Evolutionary conservation across 192 early-diverging fungal species (phyloP).

Genomic region (Podila minutissima): DNA sequence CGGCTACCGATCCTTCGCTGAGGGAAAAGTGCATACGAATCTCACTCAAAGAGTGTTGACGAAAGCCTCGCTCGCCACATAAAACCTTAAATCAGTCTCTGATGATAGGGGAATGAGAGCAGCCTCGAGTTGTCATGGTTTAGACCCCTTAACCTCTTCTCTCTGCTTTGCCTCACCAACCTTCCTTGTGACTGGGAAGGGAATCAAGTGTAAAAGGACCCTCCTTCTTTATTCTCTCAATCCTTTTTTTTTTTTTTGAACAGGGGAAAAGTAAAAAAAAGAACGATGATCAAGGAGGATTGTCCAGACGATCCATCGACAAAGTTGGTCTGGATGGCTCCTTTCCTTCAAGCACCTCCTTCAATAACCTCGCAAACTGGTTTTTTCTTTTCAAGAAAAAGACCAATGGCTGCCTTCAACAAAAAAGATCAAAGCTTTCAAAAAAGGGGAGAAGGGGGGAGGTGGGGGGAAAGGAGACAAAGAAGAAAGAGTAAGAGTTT

Average conservation of each 20-base stretch:
- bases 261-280: no score
- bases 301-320: no score
- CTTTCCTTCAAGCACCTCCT: no score
- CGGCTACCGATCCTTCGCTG: conserved; percentile 54
- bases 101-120: conserved; percentile 6
- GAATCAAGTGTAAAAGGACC: conserved; percentile 42
- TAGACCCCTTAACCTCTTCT: not conserved
- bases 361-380: no score
- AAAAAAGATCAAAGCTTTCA: no score
- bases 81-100: not conserved
- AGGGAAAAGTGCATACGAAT: conserved; percentile 56
- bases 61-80: conserved; percentile 19
- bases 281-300: no score
- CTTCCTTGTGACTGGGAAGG: not conserved
- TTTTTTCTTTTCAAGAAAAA: no score
- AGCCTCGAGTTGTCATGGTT: not conserved
- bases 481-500: no score
- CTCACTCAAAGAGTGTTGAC: conserved; percentile 32
- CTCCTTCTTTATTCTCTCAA: conserved; percentile 10
- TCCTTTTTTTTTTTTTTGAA: conserved; percentile 13
- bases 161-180: conserved; percentile 14
- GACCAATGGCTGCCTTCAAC: no score
- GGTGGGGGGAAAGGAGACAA: no score
- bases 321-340: no score
- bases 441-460: no score